These are phyloP conservation scores for Aristolochia contorta DNA, from an alignment of 164 flowering plant genomes.

Conservation along the genomic window DNA sequence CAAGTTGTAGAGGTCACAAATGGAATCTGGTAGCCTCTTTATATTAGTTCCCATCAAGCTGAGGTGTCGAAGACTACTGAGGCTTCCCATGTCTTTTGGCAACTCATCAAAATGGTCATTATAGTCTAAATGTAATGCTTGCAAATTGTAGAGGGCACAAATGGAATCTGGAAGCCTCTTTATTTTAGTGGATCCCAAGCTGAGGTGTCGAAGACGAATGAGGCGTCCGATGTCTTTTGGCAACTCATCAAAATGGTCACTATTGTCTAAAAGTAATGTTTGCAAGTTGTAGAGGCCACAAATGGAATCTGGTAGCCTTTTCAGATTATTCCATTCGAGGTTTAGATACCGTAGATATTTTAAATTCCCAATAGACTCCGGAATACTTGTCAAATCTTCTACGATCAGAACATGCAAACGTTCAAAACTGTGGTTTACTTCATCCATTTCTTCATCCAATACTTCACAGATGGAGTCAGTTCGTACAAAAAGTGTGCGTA, in stretches of 20 bases:
- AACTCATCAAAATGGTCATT: not conserved
- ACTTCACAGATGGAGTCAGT: too few relatives aligned
- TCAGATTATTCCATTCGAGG: not conserved
- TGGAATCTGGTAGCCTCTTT: too few relatives aligned
- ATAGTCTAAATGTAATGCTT: not conserved
- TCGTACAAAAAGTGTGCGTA: not conserved
- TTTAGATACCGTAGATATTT: slow-evolving; percentile 6
- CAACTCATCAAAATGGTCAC: not conserved
- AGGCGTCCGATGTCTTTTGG: not conserved
- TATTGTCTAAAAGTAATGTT: not conserved
- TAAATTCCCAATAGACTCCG: slow-evolving; percentile 7
- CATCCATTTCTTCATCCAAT: too few relatives aligned
- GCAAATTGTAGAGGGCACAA: not conserved
- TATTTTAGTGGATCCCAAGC: not conserved
- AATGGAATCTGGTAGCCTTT: too few relatives aligned
- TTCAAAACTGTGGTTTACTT: not conserved
- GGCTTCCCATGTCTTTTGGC: not conserved
- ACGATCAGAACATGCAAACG: slow-evolving; percentile 4
- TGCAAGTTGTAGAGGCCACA: not conserved
- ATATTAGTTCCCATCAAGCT: too few relatives aligned
- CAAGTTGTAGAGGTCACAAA: not conserved
- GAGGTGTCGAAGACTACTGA: not conserved
- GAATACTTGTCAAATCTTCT: not conserved
- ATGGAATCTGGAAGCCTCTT: slow-evolving; percentile 1
- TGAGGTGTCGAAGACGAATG: not conserved